phyloP scores from a whole-genome alignment of 2,329 filamentous ascomycete species.

The Alternaria brassicae region DNA sequence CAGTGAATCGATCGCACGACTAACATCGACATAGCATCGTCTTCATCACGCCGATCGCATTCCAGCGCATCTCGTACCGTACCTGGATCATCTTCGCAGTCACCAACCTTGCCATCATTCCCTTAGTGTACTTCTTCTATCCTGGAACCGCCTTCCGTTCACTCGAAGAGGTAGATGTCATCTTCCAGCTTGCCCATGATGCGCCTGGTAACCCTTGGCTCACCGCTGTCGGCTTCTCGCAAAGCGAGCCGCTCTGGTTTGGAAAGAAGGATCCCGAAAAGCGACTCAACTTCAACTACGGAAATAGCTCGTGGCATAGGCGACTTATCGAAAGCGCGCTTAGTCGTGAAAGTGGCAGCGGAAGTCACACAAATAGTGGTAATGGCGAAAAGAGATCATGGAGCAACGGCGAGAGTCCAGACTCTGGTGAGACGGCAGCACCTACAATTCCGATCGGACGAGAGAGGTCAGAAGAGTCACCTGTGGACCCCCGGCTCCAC shows the following conservation, averaged over 20 bases:
- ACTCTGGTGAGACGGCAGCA: not conserved
- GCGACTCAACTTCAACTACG: conserved; percentile 58
- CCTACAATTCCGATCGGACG: not conserved
- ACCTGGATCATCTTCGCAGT: conserved; percentile 66
- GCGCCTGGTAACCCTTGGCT: conserved; percentile 56
- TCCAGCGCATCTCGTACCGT: conserved; percentile 60
- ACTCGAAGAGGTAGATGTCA: conserved; percentile 73
- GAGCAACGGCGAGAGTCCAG: conserved; percentile 5
- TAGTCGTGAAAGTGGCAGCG: conserved; percentile 23
- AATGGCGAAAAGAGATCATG: conserved; percentile 5
- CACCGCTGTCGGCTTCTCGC: conserved; percentile 58
- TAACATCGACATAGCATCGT: conserved; percentile 63
- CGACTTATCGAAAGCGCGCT: conserved; percentile 22
- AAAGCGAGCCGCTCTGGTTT: conserved; percentile 62
- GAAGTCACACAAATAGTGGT: conserved; percentile 18
- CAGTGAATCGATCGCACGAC: not conserved
- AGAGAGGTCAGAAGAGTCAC: conserved; percentile 15
- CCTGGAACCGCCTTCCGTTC: conserved; percentile 63
- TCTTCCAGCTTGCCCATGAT: conserved; percentile 63
- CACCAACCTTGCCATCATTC: conserved; percentile 61
- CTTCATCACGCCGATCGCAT: conserved; percentile 68
- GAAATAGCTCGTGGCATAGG: conserved; percentile 39
- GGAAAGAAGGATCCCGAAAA: conserved; percentile 60
- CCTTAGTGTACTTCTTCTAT: conserved; percentile 66
- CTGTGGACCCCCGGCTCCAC: conserved; percentile 15